Conservation (phyloP, 2,329 filamentous ascomycete species). For the Calonectria multiphialidica region DNA sequence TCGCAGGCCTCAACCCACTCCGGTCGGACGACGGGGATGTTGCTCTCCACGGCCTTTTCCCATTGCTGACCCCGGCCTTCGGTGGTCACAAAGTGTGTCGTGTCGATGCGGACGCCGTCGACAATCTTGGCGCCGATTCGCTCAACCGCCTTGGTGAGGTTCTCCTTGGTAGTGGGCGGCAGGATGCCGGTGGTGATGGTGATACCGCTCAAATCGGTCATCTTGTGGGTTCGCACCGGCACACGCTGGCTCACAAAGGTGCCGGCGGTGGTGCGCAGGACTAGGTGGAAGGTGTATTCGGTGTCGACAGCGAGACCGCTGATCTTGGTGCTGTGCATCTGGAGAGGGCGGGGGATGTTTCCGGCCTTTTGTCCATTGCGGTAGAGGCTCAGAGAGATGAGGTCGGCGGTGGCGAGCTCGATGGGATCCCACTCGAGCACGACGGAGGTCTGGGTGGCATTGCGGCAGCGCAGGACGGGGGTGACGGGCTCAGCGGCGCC, state of each 20-base stretch:
- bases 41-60: constrained; percentile 98
- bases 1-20: constrained; percentile 99
- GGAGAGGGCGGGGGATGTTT: constrained; percentile 87
- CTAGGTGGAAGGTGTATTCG: constrained; percentile 94
- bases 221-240: constrained; percentile 92
- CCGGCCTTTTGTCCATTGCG: constrained; percentile 97
- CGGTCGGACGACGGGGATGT: constrained; percentile 95
- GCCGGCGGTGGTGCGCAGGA: constrained; percentile 90
- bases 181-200: constrained; percentile 93
- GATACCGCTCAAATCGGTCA: constrained; percentile 96
- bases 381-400: constrained; percentile 90
- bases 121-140: constrained; percentile 93
- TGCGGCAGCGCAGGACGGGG: constrained; percentile 89
- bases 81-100: constrained; percentile 97
- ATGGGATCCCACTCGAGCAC: constrained; percentile 99
- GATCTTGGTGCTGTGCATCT: constrained; percentile 97
- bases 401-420: constrained; percentile 89
- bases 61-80: constrained; percentile 90
- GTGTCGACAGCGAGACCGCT: constrained; percentile 95
- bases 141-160: constrained; percentile 80
- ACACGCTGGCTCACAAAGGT: constrained; percentile 88
- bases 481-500: constrained; percentile 82
- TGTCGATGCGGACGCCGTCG: constrained; percentile 93
- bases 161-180: constrained; percentile 78
- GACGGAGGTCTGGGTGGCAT: constrained; percentile 97